phyloP scores from a whole-genome alignment of 352 stramenopile species.

The Phytopythium ostracodes region DNA sequence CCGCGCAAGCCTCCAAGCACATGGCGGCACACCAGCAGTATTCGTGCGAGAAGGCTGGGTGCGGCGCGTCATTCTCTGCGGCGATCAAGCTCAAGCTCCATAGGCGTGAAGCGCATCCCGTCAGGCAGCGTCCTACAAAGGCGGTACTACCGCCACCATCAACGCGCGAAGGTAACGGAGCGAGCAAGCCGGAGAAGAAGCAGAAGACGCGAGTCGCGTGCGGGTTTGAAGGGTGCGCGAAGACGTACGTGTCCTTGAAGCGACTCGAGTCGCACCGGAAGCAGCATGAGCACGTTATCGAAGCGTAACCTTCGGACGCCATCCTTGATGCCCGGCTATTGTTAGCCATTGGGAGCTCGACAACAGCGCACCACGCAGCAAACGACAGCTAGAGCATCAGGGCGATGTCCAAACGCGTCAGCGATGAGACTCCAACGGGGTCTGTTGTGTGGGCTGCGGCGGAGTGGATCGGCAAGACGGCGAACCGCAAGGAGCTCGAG shows the following conservation, averaged over 20 bases:
- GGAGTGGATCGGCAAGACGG: slow-evolving; percentile 47
- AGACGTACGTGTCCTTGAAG: slow-evolving; percentile 39
- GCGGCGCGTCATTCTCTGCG: slow-evolving; percentile 26
- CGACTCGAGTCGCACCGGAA: slow-evolving; percentile 28
- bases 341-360: no score
- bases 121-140: neutral
- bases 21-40: slow-evolving; percentile 20
- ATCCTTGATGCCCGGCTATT: neutral
- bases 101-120: slow-evolving; percentile 13
- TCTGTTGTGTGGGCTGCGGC: slow-evolving; percentile 52
- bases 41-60: slow-evolving; percentile 21
- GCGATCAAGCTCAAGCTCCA: slow-evolving; percentile 27
- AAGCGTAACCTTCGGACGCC: neutral
- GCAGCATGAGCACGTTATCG: slow-evolving; percentile 8
- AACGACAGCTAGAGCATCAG: neutral
- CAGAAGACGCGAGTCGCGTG: slow-evolving; percentile 18
- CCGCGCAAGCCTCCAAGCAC: slow-evolving; percentile 19
- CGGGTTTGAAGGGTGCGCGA: slow-evolving; percentile 21
- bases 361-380: no score
- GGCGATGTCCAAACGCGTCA: slow-evolving; percentile 20
- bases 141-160: neutral
- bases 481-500: slow-evolving; percentile 42
- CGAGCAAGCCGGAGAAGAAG: neutral
- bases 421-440: slow-evolving; percentile 30
- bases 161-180: neutral